Percentiles rank a stretch among this genome's conserved stretches.
phyloP scores from a whole-genome alignment of 371 early-diverging fungal species.

The Funneliformis caledonium region DNA sequence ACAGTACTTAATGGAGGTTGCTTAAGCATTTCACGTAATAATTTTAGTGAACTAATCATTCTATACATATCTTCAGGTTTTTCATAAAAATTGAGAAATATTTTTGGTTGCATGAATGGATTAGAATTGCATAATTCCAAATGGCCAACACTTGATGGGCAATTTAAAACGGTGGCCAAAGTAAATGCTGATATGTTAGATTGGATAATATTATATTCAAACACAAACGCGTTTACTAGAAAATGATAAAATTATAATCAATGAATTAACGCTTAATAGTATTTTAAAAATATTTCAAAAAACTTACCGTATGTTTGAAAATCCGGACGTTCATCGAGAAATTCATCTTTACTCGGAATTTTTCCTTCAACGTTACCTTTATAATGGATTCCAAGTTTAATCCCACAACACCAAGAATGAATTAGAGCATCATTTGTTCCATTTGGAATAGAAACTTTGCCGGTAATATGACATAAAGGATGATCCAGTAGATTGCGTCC shows the following conservation, averaged over 20 bases:
- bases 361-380: conserved; percentile 11
- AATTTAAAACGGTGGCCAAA: neutral
- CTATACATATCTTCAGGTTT: conserved; percentile 10
- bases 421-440: neutral
- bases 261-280: neutral
- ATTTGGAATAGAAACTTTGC: neutral
- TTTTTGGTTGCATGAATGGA: neutral
- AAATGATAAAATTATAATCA: neutral
- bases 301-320: neutral
- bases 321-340: neutral
- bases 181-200: neutral
- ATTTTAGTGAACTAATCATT: neutral
- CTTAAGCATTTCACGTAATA: neutral
- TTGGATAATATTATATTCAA: neutral
- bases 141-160: conserved; percentile 1
- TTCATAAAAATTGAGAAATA: neutral
- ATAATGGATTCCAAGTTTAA: neutral
- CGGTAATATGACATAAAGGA: neutral
- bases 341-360: neutral
- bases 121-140: neutral
- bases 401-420: neutral
- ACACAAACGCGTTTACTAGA: neutral
- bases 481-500: conserved; percentile 3
- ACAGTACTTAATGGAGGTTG: neutral
- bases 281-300: neutral